Conservation (phyloP, 2,329 filamentous ascomycete genomes). For the Phialophora expanda region DNA sequence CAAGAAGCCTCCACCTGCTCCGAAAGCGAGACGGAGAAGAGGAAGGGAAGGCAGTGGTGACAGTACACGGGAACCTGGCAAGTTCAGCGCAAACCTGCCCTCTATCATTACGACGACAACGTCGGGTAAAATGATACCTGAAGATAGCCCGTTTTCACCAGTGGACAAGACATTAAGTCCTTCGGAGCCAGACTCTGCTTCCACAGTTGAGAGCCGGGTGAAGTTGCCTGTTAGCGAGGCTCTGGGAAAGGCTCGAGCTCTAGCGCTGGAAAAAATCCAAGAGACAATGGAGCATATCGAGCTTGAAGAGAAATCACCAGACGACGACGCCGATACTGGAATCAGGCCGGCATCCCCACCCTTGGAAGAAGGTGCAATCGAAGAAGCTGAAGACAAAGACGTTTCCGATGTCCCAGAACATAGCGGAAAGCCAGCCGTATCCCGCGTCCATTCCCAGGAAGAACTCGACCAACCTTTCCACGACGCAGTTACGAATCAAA, state of each 20-base stretch:
- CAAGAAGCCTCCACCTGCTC: slow-evolving; percentile 42
- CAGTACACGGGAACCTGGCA: slow-evolving; percentile 35
- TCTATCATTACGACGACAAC: slow-evolving; percentile 36
- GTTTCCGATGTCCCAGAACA: neutral
- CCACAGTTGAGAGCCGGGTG: slow-evolving; percentile 6
- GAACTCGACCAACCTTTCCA: slow-evolving; percentile 29
- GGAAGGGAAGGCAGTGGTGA: slow-evolving; percentile 40
- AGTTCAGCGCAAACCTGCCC: slow-evolving; percentile 36
- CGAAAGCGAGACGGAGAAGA: slow-evolving; percentile 51
- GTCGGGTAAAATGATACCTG: slow-evolving; percentile 19
- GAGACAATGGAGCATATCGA: slow-evolving; percentile 37
- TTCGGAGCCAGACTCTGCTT: slow-evolving; percentile 16
- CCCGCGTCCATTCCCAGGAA: slow-evolving; percentile 22
- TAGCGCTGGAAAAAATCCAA: slow-evolving; percentile 34
- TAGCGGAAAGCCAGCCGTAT: neutral
- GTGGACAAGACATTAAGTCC: slow-evolving; percentile 32
- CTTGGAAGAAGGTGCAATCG: slow-evolving; percentile 3
- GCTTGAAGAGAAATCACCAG: slow-evolving; percentile 10
- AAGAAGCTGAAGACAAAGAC: slow-evolving; percentile 8
- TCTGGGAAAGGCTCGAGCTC: slow-evolving; percentile 36
- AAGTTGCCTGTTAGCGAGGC: slow-evolving; percentile 37
- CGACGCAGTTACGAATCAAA: slow-evolving; percentile 24
- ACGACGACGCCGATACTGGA: neutral
- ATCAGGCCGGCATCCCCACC: neutral
- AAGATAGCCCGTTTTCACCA: slow-evolving; percentile 33